Evolutionary conservation across 495 filamentous ascomycete species (phyloP).

Genomic region (Penicillium pulvis): DNA sequence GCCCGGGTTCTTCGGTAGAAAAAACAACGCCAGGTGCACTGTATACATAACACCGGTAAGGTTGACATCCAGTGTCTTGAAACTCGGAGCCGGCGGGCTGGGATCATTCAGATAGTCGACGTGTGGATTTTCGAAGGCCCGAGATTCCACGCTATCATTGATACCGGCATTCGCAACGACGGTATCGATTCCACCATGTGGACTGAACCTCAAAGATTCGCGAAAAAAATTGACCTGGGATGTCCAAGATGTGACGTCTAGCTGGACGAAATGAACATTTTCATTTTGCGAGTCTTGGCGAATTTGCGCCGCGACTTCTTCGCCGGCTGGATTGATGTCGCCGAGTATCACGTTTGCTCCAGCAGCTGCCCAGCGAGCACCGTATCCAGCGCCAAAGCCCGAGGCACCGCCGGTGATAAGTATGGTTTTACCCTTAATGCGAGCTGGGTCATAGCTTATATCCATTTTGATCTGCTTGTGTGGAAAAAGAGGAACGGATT

Average conservation of each 20-base stretch:
- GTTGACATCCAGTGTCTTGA: conserved; percentile 18
- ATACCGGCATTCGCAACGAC: conserved; percentile 19
- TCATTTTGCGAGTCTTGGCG: conserved; percentile 13
- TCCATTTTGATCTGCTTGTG: conserved; percentile 9
- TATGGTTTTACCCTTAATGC: conserved; percentile 11
- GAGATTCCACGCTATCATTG: conserved; percentile 10
- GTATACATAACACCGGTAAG: conserved; percentile 18
- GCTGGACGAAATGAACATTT: conserved; percentile 17
- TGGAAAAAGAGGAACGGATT: background rate
- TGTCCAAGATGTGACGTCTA: conserved; percentile 19
- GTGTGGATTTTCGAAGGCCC: conserved; percentile 10
- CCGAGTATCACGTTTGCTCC: conserved; percentile 16
- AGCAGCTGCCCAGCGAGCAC: conserved; percentile 15
- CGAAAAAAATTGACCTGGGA: conserved; percentile 18
- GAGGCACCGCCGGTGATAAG: conserved; percentile 15
- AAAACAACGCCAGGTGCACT: conserved; percentile 16
- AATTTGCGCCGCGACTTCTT: conserved; percentile 15
- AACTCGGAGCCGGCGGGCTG: conserved; percentile 13
- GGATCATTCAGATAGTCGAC: conserved; percentile 17
- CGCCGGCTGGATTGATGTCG: conserved; percentile 14
- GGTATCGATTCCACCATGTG: conserved; percentile 15
- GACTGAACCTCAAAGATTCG: conserved; percentile 10
- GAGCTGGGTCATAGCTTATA: conserved; percentile 7
- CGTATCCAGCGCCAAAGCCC: conserved; percentile 10
- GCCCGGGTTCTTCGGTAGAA: conserved; percentile 13